Evolutionary conservation across 495 filamentous ascomycete species (phyloP), one percentile per base, ranked within the genome.

Genomic region (Cryomyces antarcticus): DNA sequence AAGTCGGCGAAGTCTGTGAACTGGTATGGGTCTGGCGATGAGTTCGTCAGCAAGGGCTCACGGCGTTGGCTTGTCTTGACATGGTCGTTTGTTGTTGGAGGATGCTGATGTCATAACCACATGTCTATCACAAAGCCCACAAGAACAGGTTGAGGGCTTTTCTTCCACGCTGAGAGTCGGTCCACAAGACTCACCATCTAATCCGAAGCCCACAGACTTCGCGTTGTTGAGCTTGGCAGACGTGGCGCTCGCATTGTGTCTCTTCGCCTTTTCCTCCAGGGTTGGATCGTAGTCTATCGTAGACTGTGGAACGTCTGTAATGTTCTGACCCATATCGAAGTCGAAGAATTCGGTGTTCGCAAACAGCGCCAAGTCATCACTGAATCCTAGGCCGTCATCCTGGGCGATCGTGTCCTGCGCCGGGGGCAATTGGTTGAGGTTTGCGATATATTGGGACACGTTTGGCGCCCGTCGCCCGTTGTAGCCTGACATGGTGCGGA

Each of bases 341-440:
- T 94, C 86, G 59, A 82, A 82, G 68, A 95, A 96, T 45, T 89
- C 78, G 39, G 82, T 74, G 61, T 95, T 94, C 46, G 85, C 92
- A 69, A 95, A 93, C 49, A 92, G 67, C 29, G 80, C 81, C 38
- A 97, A 69, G 39, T 89, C 84, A 41, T 78, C 70, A 46, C 69
- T 75, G 62, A 73, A 70, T 37, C 60, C 58, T 30, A 81, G 74
- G 35, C 67, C 60, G 39, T 64, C 62, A 51, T 66, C 58, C 46
- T 76, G 73, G 38, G 70, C 51, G 5, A 75, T 67, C 39, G 73
- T 62, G 45, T 84, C 78, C 52, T 80, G 71, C 10, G 73, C 65
- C 6, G 78, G 72, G 0, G 72, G 74, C 38, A 85, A 70, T 42
- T 76, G 69, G 60, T 95, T 95, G 43, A 95, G 67, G 52, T 87